Conservation (phyloP, 2,329 filamentous ascomycete genomes). For the Colletotrichum cuscutae region DNA sequence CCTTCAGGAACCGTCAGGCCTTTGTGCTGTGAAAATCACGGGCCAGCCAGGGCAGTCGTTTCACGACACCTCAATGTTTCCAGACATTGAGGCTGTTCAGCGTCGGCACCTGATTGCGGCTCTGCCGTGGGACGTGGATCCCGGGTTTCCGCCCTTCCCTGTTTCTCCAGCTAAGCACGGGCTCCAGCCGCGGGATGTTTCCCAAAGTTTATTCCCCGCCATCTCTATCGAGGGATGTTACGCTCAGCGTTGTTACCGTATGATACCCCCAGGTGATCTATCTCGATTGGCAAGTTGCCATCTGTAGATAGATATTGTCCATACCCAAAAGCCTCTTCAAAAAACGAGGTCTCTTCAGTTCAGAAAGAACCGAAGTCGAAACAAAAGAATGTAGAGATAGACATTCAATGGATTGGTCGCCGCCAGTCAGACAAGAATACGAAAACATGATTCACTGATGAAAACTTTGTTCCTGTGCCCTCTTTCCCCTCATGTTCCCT, state of each 20-base stretch:
- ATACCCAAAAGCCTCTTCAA: neutral
- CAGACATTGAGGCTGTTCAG: neutral
- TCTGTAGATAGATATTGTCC: neutral
- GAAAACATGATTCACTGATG: slow-evolving; percentile 4
- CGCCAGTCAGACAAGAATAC: neutral
- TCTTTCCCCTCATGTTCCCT: neutral
- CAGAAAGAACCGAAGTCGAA: neutral
- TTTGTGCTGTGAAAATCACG: neutral
- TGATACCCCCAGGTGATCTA: slow-evolving; percentile 27
- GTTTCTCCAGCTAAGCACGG: slow-evolving; percentile 7
- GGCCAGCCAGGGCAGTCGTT: slow-evolving; percentile 1
- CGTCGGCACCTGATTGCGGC: slow-evolving; percentile 15
- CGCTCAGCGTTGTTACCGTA: slow-evolving; percentile 14
- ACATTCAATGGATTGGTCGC: neutral
- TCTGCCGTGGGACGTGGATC: slow-evolving; percentile 5
- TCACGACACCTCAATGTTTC: neutral
- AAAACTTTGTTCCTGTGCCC: slow-evolving; percentile 3
- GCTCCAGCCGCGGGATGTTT: slow-evolving; percentile 22
- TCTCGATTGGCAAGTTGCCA: slow-evolving; percentile 10
- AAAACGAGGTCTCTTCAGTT: neutral
- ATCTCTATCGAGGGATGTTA: neutral
- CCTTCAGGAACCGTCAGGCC: neutral
- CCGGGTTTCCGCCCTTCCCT: neutral
- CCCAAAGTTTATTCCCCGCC: neutral
- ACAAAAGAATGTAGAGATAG: neutral